Conservation (phyloP, 169 alveolate species). For the Plasmodium blacklocki region DNA sequence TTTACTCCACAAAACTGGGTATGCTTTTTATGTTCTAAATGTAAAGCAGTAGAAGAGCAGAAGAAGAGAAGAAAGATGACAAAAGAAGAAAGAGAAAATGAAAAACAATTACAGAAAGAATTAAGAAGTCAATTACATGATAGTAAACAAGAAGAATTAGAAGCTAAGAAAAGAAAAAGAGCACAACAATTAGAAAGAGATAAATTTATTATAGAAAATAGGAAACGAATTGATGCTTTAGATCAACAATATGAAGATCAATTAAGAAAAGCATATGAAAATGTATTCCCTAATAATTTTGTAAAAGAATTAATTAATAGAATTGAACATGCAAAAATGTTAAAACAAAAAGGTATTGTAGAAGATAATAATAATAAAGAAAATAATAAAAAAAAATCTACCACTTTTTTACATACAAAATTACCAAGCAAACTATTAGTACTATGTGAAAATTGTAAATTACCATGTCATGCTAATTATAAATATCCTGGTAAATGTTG, state of each 20-base stretch:
- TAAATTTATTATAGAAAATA: conserved; percentile 71
- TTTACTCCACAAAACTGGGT: conserved; percentile 91
- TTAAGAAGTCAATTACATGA: conserved; percentile 83
- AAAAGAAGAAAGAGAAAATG: conserved; percentile 86
- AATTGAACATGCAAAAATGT: conserved; percentile 76
- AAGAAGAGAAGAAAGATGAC: conserved; percentile 89
- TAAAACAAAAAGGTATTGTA: conserved; percentile 71
- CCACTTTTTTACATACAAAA: conserved; percentile 79
- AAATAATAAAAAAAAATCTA: conserved; percentile 77
- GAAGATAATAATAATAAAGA: conserved; percentile 80
- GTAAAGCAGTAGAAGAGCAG: conserved; percentile 93
- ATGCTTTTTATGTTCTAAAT: conserved; percentile 90
- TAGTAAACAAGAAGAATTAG: conserved; percentile 82
- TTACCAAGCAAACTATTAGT: conserved; percentile 80
- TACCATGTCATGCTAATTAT: conserved; percentile 83
- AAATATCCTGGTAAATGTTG: conserved; percentile 84
- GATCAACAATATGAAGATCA: conserved; percentile 81
- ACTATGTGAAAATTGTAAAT: conserved; percentile 86
- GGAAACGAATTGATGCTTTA: conserved; percentile 70
- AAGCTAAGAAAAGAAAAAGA: conserved; percentile 76
- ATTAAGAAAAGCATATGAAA: conserved; percentile 80
- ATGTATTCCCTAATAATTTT: conserved; percentile 82
- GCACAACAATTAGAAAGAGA: conserved; percentile 75
- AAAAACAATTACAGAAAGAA: conserved; percentile 88
- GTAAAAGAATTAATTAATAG: conserved; percentile 81